Conservation (phyloP, 805 yeast genomes). For the Saturnispora quitensis region DNA sequence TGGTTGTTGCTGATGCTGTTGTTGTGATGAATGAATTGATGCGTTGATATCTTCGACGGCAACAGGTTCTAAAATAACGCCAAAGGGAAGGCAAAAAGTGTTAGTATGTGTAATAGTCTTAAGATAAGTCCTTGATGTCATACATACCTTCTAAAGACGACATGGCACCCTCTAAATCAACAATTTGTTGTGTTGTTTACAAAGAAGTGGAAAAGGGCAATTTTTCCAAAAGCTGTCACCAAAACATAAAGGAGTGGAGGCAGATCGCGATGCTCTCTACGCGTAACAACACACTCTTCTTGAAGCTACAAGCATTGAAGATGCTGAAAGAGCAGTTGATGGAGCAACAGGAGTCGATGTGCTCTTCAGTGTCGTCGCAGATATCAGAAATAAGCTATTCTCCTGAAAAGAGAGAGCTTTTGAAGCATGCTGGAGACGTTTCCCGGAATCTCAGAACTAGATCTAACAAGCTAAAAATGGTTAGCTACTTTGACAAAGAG, state of each 20-base stretch:
- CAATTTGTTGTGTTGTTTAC: neutral
- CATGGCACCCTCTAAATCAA: neutral
- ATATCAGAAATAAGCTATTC: neutral
- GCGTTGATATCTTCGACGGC: neutral
- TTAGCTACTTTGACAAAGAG: neutral
- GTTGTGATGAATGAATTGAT: constrained; percentile 8
- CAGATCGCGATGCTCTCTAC: neutral
- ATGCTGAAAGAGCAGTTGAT: neutral
- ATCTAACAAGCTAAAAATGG: neutral
- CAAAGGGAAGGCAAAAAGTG: neutral
- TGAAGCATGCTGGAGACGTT: neutral
- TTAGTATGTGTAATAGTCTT: neutral
- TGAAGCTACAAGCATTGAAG: neutral
- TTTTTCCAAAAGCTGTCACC: neutral
- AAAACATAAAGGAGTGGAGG: neutral
- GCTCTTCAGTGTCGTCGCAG: neutral
- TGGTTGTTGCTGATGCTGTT: constrained; percentile 20
- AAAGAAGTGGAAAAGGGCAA: neutral
- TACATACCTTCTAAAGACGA: constrained; percentile 7
- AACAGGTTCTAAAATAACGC: constrained; percentile 1
- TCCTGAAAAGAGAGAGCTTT: neutral
- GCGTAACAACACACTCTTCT: neutral
- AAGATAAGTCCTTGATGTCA: neutral
- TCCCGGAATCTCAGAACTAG: neutral
- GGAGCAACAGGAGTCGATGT: neutral